Base-by-base conservation (phyloP, 805 yeast genomes). In the Metschnikowia continentalis region DNA sequence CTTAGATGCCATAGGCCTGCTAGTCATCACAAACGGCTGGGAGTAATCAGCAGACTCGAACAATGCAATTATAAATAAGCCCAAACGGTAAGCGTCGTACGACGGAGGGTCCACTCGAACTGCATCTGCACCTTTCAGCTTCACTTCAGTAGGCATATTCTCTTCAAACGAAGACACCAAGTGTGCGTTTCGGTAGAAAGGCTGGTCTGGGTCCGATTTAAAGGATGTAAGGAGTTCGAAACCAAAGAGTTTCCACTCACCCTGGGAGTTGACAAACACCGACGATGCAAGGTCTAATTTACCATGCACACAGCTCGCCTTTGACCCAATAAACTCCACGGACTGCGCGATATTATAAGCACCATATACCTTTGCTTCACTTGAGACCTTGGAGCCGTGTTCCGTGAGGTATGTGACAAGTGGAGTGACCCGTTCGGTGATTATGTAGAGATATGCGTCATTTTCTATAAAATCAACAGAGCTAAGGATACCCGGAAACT, bases 161-260 rank as follows among this genome's bases (percentile, higher is more conserved):
- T 62, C 49, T 55, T 65, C 41, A 59, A 66, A 59, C 20, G 61
- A 51, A 23, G 66, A 67, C 40, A 53, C 56, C 33, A 20, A 54
- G 37, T 42, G 59, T n/a, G 63, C 74, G 39, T 63, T 62, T 35
- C 76, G 64, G 54, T 73, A 78, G 10, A 69, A 62, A 19, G 77
- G 76, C 46, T 68, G 72, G 17, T 76, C 76, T 17, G 77, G 76
- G 54, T 74, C 83, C 4, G 78, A 70, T 8, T 58, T 70, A 40
- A 78, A 63, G 49, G 73, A 78, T 1, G 85, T 76, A 35, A 82
- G 67, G 1, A 84, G 65, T 65, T 91, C 97, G 60, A 90, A 82
- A 1, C 96, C 96, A 52, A 87, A 86, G 26, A 91, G 63, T 52
- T 82, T 84, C 92, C 96, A 89, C 61, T 87, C 95, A 13, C 97